These are phyloP conservation scores for Penicillium sp. DNA, from an alignment of 2,329 filamentous ascomycete species.

Conservation along the genomic window DNA sequence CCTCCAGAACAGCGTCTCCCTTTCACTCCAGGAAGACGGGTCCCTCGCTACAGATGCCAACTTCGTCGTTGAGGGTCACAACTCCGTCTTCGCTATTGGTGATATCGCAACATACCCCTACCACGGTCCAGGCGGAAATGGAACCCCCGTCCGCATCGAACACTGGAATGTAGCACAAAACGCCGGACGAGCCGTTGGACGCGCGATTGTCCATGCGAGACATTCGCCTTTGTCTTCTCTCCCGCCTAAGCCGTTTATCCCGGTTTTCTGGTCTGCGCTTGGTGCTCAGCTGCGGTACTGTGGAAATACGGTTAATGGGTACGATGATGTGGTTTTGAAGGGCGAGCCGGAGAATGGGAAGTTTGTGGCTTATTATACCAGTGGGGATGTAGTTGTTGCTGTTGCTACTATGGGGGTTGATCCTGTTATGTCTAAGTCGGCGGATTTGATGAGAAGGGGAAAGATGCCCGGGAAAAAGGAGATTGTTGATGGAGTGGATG, in stretches of 20 bases:
- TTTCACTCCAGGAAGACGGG: slow-evolving; percentile 79
- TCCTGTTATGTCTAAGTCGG: slow-evolving; percentile 77
- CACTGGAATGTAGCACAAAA: slow-evolving; percentile 99
- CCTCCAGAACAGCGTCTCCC: slow-evolving; percentile 67
- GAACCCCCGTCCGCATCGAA: slow-evolving; percentile 77
- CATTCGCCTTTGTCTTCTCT: slow-evolving; percentile 37
- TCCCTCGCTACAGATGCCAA: slow-evolving; percentile 77
- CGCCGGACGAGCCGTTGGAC: slow-evolving; percentile 75
- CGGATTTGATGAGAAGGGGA: slow-evolving; percentile 78
- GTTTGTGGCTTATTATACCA: slow-evolving; percentile 86
- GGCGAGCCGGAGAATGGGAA: slow-evolving; percentile 75
- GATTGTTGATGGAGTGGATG: slow-evolving; percentile 57
- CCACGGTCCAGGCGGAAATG: slow-evolving; percentile 79
- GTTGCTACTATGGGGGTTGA: slow-evolving; percentile 90
- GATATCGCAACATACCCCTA: slow-evolving; percentile 97
- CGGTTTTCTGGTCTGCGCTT: slow-evolving; percentile 95
- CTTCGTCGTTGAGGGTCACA: slow-evolving; percentile 70
- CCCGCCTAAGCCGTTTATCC: slow-evolving; percentile 73
- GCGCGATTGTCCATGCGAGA: slow-evolving; percentile 67
- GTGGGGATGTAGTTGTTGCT: slow-evolving; percentile 82
- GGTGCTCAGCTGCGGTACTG: slow-evolving; percentile 90
- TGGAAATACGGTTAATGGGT: slow-evolving; percentile 79
- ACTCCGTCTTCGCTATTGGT: slow-evolving; percentile 84
- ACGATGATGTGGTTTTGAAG: slow-evolving; percentile 79
- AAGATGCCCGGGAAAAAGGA: slow-evolving; percentile 83